Percentiles rank a stretch among this genome's conserved stretches.
These are phyloP conservation scores for Pseudophaeomoniella oleicola DNA, from an alignment of 2,329 filamentous ascomycete species.

Conservation along the genomic window DNA sequence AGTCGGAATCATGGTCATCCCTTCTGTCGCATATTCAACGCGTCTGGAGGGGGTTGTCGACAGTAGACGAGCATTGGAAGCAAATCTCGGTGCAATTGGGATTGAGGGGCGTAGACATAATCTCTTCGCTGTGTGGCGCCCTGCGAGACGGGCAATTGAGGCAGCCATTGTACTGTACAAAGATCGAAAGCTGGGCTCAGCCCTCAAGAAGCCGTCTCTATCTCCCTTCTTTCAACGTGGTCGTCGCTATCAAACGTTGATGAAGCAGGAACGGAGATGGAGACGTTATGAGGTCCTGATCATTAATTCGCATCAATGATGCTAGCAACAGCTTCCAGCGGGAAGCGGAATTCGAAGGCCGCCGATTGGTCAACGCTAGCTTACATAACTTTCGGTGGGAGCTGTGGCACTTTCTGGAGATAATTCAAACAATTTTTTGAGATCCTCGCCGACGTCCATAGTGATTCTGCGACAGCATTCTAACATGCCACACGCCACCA, in stretches of 20 bases:
- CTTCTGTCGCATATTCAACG: slow-evolving; percentile 28
- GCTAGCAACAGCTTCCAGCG: slow-evolving; percentile 3
- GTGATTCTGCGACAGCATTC: too few relatives aligned
- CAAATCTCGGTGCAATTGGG: slow-evolving; percentile 21
- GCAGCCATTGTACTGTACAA: slow-evolving; percentile 39
- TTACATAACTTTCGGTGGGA: not conserved
- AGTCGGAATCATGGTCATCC: slow-evolving; percentile 41
- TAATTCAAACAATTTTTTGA: too few relatives aligned
- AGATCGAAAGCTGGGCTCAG: slow-evolving; percentile 7
- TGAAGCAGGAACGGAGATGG: too few relatives aligned
- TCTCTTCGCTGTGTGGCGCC: slow-evolving; percentile 41
- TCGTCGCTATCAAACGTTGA: too few relatives aligned
- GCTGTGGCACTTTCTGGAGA: too few relatives aligned
- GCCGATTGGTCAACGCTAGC: not conserved
- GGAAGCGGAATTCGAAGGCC: not conserved
- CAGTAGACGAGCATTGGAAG: slow-evolving; percentile 36
- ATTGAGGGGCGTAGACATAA: slow-evolving; percentile 39
- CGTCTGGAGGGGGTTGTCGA: slow-evolving; percentile 40
- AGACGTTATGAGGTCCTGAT: too few relatives aligned
- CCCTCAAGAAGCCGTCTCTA: not conserved
- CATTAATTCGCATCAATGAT: not conserved
- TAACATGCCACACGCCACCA: slow-evolving; percentile 10
- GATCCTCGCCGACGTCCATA: too few relatives aligned
- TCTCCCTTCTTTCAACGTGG: too few relatives aligned
- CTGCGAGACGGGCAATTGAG: slow-evolving; percentile 44